Percentiles rank a stretch among this genome's conserved stretches.
phyloP scores from a whole-genome alignment of 2,329 filamentous ascomycete species.

The Diplocarpon mali region DNA sequence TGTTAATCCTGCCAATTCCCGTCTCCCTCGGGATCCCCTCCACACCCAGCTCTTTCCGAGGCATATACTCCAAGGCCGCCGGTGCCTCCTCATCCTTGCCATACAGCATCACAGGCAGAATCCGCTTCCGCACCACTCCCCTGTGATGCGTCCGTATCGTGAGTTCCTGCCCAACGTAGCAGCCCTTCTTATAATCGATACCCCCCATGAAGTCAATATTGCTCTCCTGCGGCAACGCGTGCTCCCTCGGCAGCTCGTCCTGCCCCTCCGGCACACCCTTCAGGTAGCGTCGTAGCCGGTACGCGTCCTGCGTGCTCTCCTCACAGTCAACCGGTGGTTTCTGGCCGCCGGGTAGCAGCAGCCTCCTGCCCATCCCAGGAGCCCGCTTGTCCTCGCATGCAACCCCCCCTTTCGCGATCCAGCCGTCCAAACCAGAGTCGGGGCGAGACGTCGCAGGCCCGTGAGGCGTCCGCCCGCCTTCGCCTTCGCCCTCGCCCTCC shows the following conservation, averaged over 20 bases:
- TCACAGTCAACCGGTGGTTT: constrained; percentile 29
- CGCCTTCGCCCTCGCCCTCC: constrained; percentile 5
- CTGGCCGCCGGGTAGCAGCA: constrained; percentile 30
- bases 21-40: constrained; percentile 29
- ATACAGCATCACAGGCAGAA: constrained; percentile 73
- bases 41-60: constrained; percentile 23
- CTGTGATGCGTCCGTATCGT: constrained; percentile 93
- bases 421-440: background rate
- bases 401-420: constrained; percentile 15
- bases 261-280: constrained; percentile 79
- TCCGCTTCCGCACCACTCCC: constrained; percentile 82
- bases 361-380: constrained; percentile 43
- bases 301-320: constrained; percentile 44
- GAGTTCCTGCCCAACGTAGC: constrained; percentile 92
- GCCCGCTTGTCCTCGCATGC: constrained; percentile 38
- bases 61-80: constrained; percentile 37
- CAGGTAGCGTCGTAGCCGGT: constrained; percentile 67
- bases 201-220: constrained; percentile 81
- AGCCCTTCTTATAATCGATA: constrained; percentile 91
- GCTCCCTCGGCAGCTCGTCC: constrained; percentile 58
- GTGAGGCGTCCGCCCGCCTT: constrained; percentile 12
- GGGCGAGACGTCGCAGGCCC: background rate
- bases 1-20: constrained; percentile 40
- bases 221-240: constrained; percentile 72
- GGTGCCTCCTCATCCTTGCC: constrained; percentile 32